Conservation (phyloP, 2,329 filamentous ascomycete genomes). For the Myrmaecium sp. region DNA sequence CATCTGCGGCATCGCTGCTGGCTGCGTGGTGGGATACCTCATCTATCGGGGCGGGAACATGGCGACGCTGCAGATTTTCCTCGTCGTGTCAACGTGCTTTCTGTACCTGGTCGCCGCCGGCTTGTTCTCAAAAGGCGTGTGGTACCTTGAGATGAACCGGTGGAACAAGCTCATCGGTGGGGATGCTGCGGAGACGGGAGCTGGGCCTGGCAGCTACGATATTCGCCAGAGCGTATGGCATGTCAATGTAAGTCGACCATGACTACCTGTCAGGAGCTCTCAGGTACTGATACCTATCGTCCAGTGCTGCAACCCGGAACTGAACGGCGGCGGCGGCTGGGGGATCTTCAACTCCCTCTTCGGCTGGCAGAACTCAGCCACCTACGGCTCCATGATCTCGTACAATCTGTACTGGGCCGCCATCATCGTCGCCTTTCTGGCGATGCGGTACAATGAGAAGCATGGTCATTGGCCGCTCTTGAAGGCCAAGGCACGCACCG, state of each 20-base stretch:
- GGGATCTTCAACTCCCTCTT: conserved; percentile 74
- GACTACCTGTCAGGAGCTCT: not conserved
- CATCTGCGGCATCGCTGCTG: conserved; percentile 52
- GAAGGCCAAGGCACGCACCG: conserved; percentile 12
- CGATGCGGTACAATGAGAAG: conserved; percentile 50
- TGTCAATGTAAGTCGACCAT: conserved; percentile 45
- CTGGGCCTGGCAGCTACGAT: conserved; percentile 62
- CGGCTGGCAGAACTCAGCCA: conserved; percentile 79
- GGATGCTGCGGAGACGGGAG: conserved; percentile 43
- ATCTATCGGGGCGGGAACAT: conserved; percentile 56
- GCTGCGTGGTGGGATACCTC: conserved; percentile 49
- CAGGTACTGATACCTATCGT: conserved; percentile 1
- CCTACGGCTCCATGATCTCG: conserved; percentile 69
- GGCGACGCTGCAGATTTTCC: conserved; percentile 55
- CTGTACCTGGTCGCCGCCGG: conserved; percentile 73
- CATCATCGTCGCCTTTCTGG: conserved; percentile 46
- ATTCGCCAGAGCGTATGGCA: conserved; percentile 68
- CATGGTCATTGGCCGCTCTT: conserved; percentile 31
- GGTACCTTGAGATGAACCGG: conserved; percentile 53
- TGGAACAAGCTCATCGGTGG: conserved; percentile 52
- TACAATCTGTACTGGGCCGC: conserved; percentile 80
- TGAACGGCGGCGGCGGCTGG: conserved; percentile 64
- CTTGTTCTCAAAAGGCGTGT: conserved; percentile 61
- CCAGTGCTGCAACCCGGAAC: conserved; percentile 59
- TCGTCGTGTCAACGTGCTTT: conserved; percentile 68